Evolutionary conservation across 2,329 filamentous ascomycete species (phyloP).

Genomic region (Botrytis pseudocinerea): DNA sequence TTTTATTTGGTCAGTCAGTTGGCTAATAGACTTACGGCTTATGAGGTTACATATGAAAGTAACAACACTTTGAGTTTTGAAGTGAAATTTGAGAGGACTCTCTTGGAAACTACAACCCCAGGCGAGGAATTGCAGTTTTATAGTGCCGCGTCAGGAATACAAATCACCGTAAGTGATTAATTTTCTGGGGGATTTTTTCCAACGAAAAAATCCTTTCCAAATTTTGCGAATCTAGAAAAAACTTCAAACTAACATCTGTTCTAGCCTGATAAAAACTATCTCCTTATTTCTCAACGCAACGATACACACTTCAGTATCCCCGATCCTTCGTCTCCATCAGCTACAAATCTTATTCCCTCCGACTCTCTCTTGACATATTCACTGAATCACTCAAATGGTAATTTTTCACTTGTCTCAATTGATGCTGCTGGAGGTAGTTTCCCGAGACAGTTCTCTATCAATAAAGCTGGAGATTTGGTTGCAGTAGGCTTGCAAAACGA

Average conservation of each 20-base stretch:
- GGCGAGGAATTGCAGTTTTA: neutral
- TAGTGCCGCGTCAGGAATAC: neutral
- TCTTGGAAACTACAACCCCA: conserved; percentile 1
- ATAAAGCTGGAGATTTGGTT: conserved; percentile 46
- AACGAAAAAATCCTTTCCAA: neutral
- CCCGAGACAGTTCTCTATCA: conserved; percentile 50
- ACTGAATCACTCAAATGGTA: conserved; percentile 51
- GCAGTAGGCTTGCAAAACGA: conserved; percentile 50
- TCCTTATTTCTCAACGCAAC: conserved; percentile 68
- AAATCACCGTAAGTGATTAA: neutral
- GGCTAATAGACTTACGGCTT: conserved; percentile 50
- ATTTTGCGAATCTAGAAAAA: accelerated
- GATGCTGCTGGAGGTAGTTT: conserved; percentile 48
- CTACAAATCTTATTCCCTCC: conserved; percentile 49
- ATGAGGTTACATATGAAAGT: conserved; percentile 47
- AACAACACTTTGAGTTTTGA: neutral
- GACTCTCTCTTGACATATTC: conserved; percentile 66
- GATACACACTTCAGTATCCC: conserved; percentile 55
- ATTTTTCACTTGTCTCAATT: conserved; percentile 47
- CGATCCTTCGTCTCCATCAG: conserved; percentile 48
- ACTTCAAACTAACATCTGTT: neutral
- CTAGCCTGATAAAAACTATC: conserved; percentile 60
- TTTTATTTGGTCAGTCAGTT: conserved; percentile 51
- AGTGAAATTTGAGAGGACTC: neutral
- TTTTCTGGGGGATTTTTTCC: neutral